Percentiles rank a stretch among this genome's conserved stretches.
Conservation (phyloP, 345 rosid species). For the Syzygium oleosum region DNA sequence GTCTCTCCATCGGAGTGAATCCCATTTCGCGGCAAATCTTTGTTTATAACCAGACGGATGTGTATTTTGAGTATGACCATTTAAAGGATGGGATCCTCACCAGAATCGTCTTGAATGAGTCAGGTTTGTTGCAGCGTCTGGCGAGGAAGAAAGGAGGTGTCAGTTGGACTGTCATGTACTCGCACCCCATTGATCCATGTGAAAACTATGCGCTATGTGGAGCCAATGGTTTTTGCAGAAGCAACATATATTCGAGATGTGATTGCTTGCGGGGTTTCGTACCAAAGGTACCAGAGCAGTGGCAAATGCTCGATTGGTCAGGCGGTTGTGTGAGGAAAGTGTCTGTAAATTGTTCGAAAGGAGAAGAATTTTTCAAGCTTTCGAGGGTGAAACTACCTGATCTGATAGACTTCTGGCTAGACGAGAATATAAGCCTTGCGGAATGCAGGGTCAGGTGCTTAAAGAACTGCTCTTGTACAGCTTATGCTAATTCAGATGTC, state of each 20-base stretch:
- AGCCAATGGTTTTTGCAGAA: neutral
- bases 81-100: neutral
- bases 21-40: slow-evolving; percentile 8
- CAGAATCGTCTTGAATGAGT: neutral
- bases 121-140: neutral
- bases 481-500: slow-evolving; percentile 12
- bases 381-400: slow-evolving; percentile 8
- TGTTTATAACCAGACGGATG: slow-evolving; percentile 2
- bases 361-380: slow-evolving; percentile 5
- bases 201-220: neutral
- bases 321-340: slow-evolving; percentile 2
- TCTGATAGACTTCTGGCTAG: neutral
- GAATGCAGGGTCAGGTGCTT: slow-evolving; percentile 12
- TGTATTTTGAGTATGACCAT: slow-evolving; percentile 9
- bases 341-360: neutral
- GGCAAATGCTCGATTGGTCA: slow-evolving; percentile 11
- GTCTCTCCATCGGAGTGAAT: slow-evolving; percentile 4
- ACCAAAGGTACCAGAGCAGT: slow-evolving; percentile 13
- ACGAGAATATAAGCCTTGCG: slow-evolving; percentile 5
- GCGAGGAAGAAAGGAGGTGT: neutral
- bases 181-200: neutral
- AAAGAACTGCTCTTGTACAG: slow-evolving; percentile 23
- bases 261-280: slow-evolving; percentile 30
- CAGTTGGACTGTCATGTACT: neutral
- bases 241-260: neutral